phyloP scores from a whole-genome alignment of 1,139 yeast species.

The Lodderomyces theae region DNA sequence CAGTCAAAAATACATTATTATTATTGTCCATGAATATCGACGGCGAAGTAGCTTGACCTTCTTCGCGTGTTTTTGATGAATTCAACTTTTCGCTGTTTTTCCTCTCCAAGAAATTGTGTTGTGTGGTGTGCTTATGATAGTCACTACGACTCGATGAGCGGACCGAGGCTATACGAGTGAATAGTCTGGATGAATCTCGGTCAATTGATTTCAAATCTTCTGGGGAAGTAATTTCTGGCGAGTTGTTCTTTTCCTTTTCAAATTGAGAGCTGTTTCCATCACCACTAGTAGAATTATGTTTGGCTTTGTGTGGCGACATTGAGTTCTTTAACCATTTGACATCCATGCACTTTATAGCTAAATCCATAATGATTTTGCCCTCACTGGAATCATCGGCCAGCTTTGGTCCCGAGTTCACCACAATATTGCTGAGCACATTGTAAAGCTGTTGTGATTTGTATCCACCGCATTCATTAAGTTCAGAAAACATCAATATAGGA shows the following conservation, averaged over 20 bases:
- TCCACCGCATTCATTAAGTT: slow-evolving; percentile 41
- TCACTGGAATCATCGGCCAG: slow-evolving; percentile 17
- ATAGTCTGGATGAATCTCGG: slow-evolving; percentile 1
- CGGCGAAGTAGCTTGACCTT: slow-evolving; percentile 4
- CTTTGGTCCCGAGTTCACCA: slow-evolving; percentile 21
- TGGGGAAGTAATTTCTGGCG: background rate
- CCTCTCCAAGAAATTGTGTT: slow-evolving; percentile 23
- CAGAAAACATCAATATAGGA: slow-evolving; percentile 69
- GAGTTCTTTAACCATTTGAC: slow-evolving; percentile 52
- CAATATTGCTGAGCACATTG: slow-evolving; percentile 49
- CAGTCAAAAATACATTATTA: slow-evolving; percentile 21
- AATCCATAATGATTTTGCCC: slow-evolving; percentile 47
- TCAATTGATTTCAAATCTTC: background rate
- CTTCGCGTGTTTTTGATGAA: background rate
- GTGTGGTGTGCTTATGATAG: slow-evolving; percentile 36
- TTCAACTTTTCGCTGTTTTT: slow-evolving; percentile 10
- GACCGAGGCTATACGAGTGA: slow-evolving; percentile 37
- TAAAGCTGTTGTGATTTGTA: slow-evolving; percentile 60
- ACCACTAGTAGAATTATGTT: too few species aligned
- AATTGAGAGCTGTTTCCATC: too few species aligned
- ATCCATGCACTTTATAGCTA: slow-evolving; percentile 61
- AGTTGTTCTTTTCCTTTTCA: slow-evolving; percentile 1
- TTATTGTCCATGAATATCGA: slow-evolving; percentile 17
- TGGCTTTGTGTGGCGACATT: too few species aligned
- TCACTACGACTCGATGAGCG: slow-evolving; percentile 36